These are phyloP conservation scores for Ambrosia hybrid DNA, from an alignment of 140 eudicot species.

Conservation along the genomic window DNA sequence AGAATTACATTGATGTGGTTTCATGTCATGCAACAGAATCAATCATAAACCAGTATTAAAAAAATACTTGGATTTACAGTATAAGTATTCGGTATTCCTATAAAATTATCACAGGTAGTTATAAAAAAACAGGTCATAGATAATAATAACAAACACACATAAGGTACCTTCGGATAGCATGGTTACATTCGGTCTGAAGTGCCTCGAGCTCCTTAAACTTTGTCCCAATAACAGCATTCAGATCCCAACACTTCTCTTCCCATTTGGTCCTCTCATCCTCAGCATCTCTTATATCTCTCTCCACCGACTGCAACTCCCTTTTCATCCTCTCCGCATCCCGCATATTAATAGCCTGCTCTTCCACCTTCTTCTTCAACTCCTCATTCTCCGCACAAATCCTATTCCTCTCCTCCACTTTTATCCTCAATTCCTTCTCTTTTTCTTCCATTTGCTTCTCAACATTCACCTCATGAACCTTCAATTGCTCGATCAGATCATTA, in stretches of 20 bases:
- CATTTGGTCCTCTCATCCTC: slow-evolving; percentile 65
- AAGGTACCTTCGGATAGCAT: slow-evolving; percentile 66
- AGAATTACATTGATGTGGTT: background rate
- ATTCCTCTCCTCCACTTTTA: slow-evolving; percentile 47
- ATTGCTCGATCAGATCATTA: slow-evolving; percentile 47
- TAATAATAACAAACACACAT: background rate
- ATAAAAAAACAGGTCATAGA: background rate
- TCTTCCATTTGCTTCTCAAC: slow-evolving; percentile 56
- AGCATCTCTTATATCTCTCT: slow-evolving; percentile 67
- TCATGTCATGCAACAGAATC: slow-evolving; percentile 14
- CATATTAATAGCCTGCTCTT: slow-evolving; percentile 71
- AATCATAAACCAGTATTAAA: slow-evolving; percentile 11
- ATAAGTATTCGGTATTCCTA: background rate
- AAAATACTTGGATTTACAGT: background rate
- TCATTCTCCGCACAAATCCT: slow-evolving; percentile 67
- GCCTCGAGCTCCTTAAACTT: slow-evolving; percentile 74
- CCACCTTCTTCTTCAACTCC: slow-evolving; percentile 68
- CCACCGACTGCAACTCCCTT: slow-evolving; percentile 78
- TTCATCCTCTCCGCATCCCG: slow-evolving; percentile 97
- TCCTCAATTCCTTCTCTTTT: slow-evolving; percentile 60
- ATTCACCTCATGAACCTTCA: slow-evolving; percentile 33
- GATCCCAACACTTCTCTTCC: slow-evolving; percentile 92
- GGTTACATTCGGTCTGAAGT: slow-evolving; percentile 68
- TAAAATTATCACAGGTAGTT: background rate
- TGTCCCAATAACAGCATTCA: slow-evolving; percentile 51